Conservation (phyloP, 208 protist species). For the Leishmania mexicana region DNA sequence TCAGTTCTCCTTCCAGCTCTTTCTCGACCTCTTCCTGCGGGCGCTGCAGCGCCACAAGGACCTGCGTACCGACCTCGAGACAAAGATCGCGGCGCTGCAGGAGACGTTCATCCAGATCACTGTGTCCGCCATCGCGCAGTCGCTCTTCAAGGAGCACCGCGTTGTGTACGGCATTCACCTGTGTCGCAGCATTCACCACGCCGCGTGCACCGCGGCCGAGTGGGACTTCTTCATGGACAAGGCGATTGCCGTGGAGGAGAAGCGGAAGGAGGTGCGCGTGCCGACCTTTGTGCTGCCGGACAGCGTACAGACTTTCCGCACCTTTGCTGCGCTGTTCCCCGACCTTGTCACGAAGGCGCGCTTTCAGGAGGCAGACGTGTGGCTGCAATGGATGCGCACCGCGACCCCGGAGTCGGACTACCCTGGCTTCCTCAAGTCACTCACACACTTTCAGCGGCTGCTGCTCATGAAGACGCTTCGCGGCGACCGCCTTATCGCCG, state of each 20-base stretch:
- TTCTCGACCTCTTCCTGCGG: slow-evolving; percentile 86
- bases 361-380: slow-evolving; percentile 89
- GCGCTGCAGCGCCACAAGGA: slow-evolving; percentile 73
- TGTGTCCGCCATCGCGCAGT: slow-evolving; percentile 81
- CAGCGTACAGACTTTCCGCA: slow-evolving; percentile 75
- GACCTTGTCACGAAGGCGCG: slow-evolving; percentile 72
- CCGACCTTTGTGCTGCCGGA: slow-evolving; percentile 91
- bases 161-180: slow-evolving; percentile 96
- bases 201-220: slow-evolving; percentile 71
- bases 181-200: slow-evolving; percentile 72
- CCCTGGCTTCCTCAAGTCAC: slow-evolving; percentile 79
- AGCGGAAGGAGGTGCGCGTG: slow-evolving; percentile 70
- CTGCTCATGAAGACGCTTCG: slow-evolving; percentile 95
- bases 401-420: slow-evolving; percentile 89
- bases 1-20: slow-evolving; percentile 94
- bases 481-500: slow-evolving; percentile 95
- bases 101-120: slow-evolving; percentile 84
- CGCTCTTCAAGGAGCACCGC: slow-evolving; percentile 96
- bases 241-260: slow-evolving; percentile 29
- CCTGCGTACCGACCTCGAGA: slow-evolving; percentile 77
- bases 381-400: slow-evolving; percentile 91
- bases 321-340: slow-evolving; percentile 78
- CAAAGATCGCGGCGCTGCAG: slow-evolving; percentile 82
- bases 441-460: slow-evolving; percentile 95
- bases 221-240: slow-evolving; percentile 95